Evolutionary conservation across 208 protist species (phyloP), one percentile per base, ranked within the genome.

Genomic region (Porcisia hertigi): DNA sequence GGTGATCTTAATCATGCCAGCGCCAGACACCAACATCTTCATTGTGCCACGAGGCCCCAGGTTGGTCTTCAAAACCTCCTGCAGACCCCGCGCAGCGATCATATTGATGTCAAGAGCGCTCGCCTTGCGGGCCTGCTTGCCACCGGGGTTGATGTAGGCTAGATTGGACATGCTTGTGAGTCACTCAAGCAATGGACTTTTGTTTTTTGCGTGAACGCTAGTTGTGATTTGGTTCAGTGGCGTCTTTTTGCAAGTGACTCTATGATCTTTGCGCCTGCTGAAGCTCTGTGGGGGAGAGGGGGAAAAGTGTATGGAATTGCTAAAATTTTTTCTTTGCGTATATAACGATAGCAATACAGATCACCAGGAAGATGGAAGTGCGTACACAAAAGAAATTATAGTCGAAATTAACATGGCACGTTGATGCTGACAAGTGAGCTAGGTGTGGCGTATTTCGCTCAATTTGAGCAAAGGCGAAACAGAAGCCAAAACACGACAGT

Each of bases 21-120:
- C 93, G 60, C 99, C 99, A 49, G 93, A 97, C 18, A 99, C 99
- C 9, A 99, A 93, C 99, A 99, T 99, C 79, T 99, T 99, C 83
- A 99, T 96, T 12, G 99, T 99, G 66, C 99, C 99, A 81, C 97
- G 98, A 49, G 99, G 99, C 3, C 99, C 99, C 23, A 99, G 91
- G 86, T 99, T 99, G 6, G 97, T 98, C 81, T 99, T 99, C 12
- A 99, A 82, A 1, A 99, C 95, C 60, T 99, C 95, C 85, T 98
- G 94, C 4, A 99, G 87, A 7, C 98, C 98, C 55, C 98, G 92
- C 8, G 99, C 98, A n/a, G 99, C 99, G 63, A 92, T 94, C 81
- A 99, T 99, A 90, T 99, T 99, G 81, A 99, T 98, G 49, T 94
- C 86, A 12, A 99, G 83, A 43, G 98, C 99, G 76, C 79, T 88